These are phyloP conservation scores for Buddleja alternifolia DNA, from an alignment of 257 asterid species.

Conservation along the genomic window DNA sequence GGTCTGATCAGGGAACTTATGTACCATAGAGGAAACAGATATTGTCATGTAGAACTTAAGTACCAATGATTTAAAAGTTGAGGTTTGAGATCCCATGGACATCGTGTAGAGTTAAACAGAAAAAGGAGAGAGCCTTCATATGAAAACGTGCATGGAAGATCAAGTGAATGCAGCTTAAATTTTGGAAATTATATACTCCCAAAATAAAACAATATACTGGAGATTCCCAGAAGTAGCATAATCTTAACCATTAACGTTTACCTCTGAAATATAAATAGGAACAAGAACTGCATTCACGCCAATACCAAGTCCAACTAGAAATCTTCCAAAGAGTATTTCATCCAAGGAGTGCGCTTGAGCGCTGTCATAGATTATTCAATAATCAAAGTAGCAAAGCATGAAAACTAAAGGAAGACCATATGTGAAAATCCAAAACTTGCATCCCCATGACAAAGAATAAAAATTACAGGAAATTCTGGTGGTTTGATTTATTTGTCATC, in stretches of 20 bases:
- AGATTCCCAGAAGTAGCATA: conserved; percentile 11
- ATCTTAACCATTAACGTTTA: conserved; percentile 33
- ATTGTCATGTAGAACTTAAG: neutral
- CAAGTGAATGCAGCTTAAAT: neutral
- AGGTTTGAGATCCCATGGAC: neutral
- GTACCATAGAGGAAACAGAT: neutral
- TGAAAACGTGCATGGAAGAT: neutral
- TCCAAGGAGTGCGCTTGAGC: conserved; percentile 88
- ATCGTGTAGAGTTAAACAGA: too few relatives aligned
- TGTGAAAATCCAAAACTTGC: conserved; percentile 14
- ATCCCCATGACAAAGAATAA: neutral
- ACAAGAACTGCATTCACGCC: conserved; percentile 93
- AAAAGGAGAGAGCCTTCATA: conserved; percentile 6
- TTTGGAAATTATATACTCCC: neutral
- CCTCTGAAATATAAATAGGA: conserved; percentile 92
- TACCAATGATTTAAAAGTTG: neutral
- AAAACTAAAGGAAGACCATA: neutral
- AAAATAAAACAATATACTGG: conserved; percentile 24
- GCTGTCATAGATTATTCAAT: conserved; percentile 48
- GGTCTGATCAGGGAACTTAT: neutral
- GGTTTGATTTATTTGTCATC: neutral
- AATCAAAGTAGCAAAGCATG: conserved; percentile 18
- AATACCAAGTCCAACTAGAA: conserved; percentile 87
- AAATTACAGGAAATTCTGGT: neutral
- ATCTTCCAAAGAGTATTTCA: conserved; percentile 78